Evolutionary conservation across 2,329 filamentous ascomycete species (phyloP), one percentile per base, ranked within the genome.

Genomic region (Pezicula carpinea): DNA sequence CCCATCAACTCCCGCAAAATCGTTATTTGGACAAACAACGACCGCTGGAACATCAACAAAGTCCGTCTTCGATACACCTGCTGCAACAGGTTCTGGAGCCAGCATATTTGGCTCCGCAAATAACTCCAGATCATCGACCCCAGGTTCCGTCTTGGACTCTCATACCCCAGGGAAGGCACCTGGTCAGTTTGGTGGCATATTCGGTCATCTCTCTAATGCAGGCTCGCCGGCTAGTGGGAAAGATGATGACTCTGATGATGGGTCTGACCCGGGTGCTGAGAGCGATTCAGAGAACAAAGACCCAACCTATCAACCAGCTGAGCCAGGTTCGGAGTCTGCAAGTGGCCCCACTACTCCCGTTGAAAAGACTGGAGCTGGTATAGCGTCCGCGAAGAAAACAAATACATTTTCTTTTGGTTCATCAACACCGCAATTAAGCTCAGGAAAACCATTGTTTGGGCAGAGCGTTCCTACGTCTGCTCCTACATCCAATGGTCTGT

Each of bases 151-250:
- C 31, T 48, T 62, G 21, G 59, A 59, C 42, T 50, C 51, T 13
- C 49, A 53, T 50, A 45, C 47, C n/a, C 38, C 53, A 11, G 52
- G 48, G 17, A 58, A 60, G 29, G 47, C 51, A 10, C 29, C 47
- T 10, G 32, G 51, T n/a, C 52, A 53, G 46, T 42, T 45, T 35
- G 56, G 64, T 39, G 82, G 83, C 57, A 80, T 82, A 42, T 84
- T 84, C 57, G 74, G 73, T 19, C 76, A 82, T 54, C 69, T 83
- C 6, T 82, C 79, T 1, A 77, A 79, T 56, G 69, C 67, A 26
- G 78, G 76, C 54, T 77, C 75, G 13, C 77, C 76, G 61, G 77
- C 73, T 43, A 80, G 77, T 52, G 73, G 73, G 1, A 68, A 70
- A 31, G 70, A 71, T 48, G 66, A 70, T 34, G 50, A 51, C 21